Percentiles rank a stretch among this genome's conserved stretches.
phyloP scores from a whole-genome alignment of 768 basidiomycete genomes.

The Gautieria morchelliformis region DNA sequence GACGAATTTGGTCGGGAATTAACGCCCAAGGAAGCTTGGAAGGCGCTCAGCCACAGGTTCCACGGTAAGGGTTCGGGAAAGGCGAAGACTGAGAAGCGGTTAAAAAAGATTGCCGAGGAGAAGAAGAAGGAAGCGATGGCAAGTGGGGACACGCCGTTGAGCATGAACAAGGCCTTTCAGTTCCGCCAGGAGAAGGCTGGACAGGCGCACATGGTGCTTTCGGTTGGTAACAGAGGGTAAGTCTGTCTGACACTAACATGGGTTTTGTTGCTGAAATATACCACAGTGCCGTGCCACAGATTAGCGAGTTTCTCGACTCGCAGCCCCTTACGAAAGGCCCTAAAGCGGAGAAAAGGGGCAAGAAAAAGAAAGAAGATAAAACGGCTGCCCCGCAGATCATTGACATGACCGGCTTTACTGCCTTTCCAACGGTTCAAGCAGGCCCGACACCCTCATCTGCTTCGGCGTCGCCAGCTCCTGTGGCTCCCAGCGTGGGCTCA shows the following conservation, averaged over 20 bases:
- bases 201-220: conserved; percentile 92
- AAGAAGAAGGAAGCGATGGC: conserved; percentile 89
- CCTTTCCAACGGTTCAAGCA: conserved; percentile 48
- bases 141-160: conserved; percentile 90
- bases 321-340: conserved; percentile 78
- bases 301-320: conserved; percentile 67
- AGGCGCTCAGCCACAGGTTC: conserved; percentile 94
- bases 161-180: conserved; percentile 92
- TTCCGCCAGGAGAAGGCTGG: conserved; percentile 89
- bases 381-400: conserved; percentile 31
- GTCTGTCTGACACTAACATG: conserved; percentile 18
- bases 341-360: conserved; percentile 73
- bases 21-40: conserved; percentile 97
- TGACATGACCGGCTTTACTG: conserved; percentile 59
- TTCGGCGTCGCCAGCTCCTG: conserved; percentile 29
- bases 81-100: conserved; percentile 93
- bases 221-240: conserved; percentile 87
- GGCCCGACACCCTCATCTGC: conserved; percentile 30
- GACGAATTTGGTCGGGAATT: conserved; percentile 88
- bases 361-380: conserved; percentile 61
- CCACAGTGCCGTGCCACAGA: conserved; percentile 77
- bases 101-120: conserved; percentile 98
- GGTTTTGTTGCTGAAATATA: neutral
- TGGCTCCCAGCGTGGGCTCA: conserved; percentile 36
- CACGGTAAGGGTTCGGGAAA: conserved; percentile 96